Percentiles rank a stretch among this genome's conserved stretches.
These are phyloP conservation scores for Hamamelis virginiana DNA, from an alignment of 164 flowering plant species.

Conservation along the genomic window DNA sequence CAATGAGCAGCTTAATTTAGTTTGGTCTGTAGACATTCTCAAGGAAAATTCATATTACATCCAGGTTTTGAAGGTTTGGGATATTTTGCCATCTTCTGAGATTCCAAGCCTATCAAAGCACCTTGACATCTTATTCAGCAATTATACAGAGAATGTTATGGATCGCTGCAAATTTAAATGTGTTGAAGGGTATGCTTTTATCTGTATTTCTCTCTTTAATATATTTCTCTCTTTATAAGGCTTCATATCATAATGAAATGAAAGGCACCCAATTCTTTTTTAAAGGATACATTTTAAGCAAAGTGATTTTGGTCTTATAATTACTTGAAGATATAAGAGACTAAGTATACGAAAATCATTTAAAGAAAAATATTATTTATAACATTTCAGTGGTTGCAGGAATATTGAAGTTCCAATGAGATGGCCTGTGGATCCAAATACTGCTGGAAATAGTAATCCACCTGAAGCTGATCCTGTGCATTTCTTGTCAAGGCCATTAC, in stretches of 20 bases:
- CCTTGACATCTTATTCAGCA: not conserved
- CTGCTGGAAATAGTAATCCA: too few relatives aligned
- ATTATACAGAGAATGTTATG: slow-evolving; percentile 10
- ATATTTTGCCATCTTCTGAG: slow-evolving; percentile 8
- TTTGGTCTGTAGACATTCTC: slow-evolving; percentile 18
- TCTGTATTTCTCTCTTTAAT: not conserved
- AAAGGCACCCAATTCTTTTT: too few relatives aligned
- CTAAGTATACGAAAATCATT: not conserved
- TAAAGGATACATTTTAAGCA: too few relatives aligned
- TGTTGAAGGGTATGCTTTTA: slow-evolving; percentile 8
- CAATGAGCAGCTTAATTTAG: not conserved
- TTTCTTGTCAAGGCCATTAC: not conserved
- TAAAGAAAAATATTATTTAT: not conserved
- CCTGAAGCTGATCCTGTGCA: not conserved
- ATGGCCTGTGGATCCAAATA: slow-evolving; percentile 11
- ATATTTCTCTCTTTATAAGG: not conserved
- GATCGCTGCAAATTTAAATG: slow-evolving; percentile 14
- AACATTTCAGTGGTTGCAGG: not conserved
- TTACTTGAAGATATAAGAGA: not conserved
- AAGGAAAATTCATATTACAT: not conserved
- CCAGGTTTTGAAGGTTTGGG: slow-evolving; percentile 27
- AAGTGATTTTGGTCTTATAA: too few relatives aligned
- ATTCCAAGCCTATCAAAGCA: slow-evolving; percentile 9
- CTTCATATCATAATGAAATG: not conserved
- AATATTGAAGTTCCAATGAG: slow-evolving; percentile 7